Evolutionary conservation across 306 rosid species (phyloP).

Genomic region (Leucaena leucocephala): DNA sequence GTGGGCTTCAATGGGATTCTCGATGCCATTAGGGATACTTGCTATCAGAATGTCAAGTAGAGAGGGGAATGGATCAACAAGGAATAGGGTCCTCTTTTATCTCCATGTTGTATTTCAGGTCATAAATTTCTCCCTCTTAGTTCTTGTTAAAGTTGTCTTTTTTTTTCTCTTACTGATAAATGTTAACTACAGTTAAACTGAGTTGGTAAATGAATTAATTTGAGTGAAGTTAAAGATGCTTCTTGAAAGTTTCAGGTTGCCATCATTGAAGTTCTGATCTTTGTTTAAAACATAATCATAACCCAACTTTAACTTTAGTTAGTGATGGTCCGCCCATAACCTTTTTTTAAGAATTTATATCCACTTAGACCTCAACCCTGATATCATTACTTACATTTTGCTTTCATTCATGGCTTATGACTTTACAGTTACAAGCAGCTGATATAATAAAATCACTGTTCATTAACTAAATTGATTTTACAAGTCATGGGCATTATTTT

Average conservation of each 20-base stretch:
- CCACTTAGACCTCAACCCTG: constrained; percentile 32
- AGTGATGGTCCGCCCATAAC: constrained; percentile 51
- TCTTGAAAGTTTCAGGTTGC: constrained; percentile 42
- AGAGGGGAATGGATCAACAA: constrained; percentile 57
- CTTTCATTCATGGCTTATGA: constrained; percentile 3
- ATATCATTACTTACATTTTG: constrained; percentile 1
- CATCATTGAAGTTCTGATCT: constrained; percentile 49
- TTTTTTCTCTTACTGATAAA: not conserved
- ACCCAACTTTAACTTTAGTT: constrained; percentile 59
- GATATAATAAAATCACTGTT: not conserved
- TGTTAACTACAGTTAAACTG: not conserved
- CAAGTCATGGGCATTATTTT: not conserved
- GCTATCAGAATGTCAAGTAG: constrained; percentile 60
- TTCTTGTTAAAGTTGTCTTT: not conserved
- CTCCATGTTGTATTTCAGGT: constrained; percentile 87
- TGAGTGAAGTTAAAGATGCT: constrained; percentile 26
- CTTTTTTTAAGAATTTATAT: constrained; percentile 12
- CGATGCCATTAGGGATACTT: constrained; percentile 87
- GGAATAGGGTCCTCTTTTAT: constrained; percentile 68
- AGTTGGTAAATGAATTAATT: constrained; percentile 6
- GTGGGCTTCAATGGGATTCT: constrained; percentile 83
- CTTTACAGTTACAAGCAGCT: constrained; percentile 1
- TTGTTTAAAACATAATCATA: constrained; percentile 48
- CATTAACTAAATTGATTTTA: not conserved
- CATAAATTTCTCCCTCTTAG: constrained; percentile 31